These are phyloP conservation scores for Mucor piriformis DNA, from an alignment of 371 early-diverging fungal genomes.

Conservation along the genomic window DNA sequence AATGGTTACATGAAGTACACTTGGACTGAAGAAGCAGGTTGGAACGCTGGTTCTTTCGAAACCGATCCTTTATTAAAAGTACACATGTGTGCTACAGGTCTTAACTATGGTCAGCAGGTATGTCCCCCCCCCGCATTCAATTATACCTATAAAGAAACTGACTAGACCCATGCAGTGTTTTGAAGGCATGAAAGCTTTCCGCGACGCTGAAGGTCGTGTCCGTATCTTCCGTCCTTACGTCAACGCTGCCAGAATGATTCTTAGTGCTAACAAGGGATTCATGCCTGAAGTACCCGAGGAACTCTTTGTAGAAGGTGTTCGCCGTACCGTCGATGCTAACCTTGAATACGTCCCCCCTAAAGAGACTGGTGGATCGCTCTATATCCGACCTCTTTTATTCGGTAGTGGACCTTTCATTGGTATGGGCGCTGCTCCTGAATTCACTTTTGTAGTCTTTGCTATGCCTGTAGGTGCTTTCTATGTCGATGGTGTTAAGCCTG, in stretches of 20 bases:
- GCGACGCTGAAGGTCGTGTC: constrained; percentile 70
- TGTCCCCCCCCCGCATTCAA: not conserved
- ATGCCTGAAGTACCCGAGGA: constrained; percentile 72
- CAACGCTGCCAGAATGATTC: constrained; percentile 71
- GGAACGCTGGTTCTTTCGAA: constrained; percentile 68
- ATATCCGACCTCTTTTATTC: constrained; percentile 73
- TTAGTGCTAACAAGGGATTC: constrained; percentile 57
- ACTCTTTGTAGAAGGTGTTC: constrained; percentile 68
- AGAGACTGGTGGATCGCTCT: constrained; percentile 67
- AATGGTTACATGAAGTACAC: constrained; percentile 69
- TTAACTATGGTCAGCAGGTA: constrained; percentile 79
- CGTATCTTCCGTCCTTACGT: constrained; percentile 77
- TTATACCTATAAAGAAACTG: not conserved
- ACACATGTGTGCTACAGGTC: constrained; percentile 62
- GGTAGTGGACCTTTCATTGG: constrained; percentile 76
- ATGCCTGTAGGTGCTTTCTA: constrained; percentile 75
- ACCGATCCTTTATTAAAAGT: constrained; percentile 50
- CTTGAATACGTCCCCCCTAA: constrained; percentile 75
- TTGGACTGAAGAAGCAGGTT: constrained; percentile 61
- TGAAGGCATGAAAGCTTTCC: constrained; percentile 85
- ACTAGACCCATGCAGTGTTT: constrained; percentile 56
- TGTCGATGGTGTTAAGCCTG: constrained; percentile 71
- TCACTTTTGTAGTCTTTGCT: constrained; percentile 71
- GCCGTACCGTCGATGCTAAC: constrained; percentile 63
- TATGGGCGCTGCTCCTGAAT: constrained; percentile 69